Conservation (phyloP, 2,329 filamentous ascomycete genomes). For the Balansia obtecta region DNA sequence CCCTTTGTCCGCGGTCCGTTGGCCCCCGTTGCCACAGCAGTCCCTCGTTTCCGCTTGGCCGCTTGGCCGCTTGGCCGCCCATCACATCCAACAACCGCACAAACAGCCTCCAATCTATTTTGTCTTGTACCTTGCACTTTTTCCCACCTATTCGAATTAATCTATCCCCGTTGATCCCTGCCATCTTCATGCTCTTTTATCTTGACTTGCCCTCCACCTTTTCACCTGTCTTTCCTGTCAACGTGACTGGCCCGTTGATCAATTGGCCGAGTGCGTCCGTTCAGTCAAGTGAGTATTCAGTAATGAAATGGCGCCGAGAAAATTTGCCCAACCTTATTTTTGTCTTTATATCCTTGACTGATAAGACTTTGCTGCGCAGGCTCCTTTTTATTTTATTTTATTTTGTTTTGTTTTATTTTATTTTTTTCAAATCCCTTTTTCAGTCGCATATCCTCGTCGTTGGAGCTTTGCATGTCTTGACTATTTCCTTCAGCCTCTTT, state of each 20-base stretch:
- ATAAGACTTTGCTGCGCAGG: no score
- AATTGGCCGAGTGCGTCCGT: background rate
- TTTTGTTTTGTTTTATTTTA: no score
- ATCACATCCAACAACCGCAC: background rate
- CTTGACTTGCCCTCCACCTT: background rate
- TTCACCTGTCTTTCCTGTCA: background rate
- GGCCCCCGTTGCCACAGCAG: conserved; percentile 3
- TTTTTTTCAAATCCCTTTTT: background rate
- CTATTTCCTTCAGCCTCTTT: conserved; percentile 9
- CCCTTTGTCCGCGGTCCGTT: background rate
- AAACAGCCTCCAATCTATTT: background rate
- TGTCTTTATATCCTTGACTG: no score
- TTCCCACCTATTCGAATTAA: background rate
- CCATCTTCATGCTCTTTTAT: no score
- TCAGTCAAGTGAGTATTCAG: background rate
- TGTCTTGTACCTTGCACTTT: background rate
- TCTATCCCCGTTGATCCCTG: background rate
- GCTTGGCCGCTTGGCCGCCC: background rate
- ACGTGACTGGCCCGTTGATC: background rate
- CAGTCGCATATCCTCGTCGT: conserved; percentile 7
- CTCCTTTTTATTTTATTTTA: no score
- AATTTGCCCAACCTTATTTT: background rate
- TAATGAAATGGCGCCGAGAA: background rate
- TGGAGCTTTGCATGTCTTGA: conserved; percentile 18
- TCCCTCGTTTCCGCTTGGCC: background rate